These are phyloP conservation scores for Lactarius indigo DNA, from an alignment of 768 basidiomycete genomes.

Conservation along the genomic window DNA sequence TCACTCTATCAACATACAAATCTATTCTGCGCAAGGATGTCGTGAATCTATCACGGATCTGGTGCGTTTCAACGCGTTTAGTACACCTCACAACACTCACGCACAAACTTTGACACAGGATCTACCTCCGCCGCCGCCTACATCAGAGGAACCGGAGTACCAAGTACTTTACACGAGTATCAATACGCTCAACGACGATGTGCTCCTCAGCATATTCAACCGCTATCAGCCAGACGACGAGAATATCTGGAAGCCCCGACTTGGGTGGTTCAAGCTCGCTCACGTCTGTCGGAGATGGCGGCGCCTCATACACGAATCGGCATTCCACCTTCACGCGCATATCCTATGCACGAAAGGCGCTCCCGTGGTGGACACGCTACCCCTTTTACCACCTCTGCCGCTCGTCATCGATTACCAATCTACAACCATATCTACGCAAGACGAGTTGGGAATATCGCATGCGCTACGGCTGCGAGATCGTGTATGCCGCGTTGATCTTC, in stretches of 20 bases:
- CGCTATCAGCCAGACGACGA: not conserved
- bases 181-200: not conserved
- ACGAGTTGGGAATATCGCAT: not conserved
- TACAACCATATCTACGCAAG: not conserved
- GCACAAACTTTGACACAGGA: not conserved
- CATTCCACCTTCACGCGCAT: not conserved
- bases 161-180: not conserved
- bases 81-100: not conserved
- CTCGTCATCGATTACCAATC: conserved; percentile 3
- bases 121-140: not conserved
- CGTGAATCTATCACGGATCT: not conserved
- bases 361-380: not conserved
- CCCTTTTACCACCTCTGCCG: not conserved
- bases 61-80: not conserved
- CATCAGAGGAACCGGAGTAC: not conserved
- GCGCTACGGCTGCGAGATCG: not conserved
- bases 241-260: not conserved
- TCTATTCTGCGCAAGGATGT: not conserved
- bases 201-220: not conserved
- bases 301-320: not conserved
- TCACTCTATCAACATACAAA: not conserved
- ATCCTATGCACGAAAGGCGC: not conserved
- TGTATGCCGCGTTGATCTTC: not conserved
- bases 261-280: not conserved
- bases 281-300: not conserved